Conservation (phyloP, 148 eudicot genomes). For the Vaccinium darrowii region DNA sequence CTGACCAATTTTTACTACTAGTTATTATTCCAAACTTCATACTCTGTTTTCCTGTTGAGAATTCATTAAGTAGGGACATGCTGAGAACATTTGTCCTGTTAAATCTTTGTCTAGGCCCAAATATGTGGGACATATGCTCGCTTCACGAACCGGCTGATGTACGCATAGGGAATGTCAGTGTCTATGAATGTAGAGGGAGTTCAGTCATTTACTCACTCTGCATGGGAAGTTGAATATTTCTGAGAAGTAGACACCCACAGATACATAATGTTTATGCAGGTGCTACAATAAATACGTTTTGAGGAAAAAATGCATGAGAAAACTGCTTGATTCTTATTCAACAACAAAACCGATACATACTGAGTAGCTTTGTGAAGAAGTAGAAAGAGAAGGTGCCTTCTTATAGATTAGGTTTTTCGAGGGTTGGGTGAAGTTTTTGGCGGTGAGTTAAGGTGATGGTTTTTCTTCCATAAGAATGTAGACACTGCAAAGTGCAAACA, state of each 20-base stretch:
- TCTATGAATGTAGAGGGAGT: neutral
- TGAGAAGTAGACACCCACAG: neutral
- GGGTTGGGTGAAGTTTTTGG: neutral
- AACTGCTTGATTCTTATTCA: neutral
- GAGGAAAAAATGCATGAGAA: neutral
- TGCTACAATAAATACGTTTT: neutral
- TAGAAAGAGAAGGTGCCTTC: neutral
- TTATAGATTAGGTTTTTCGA: slow-evolving; percentile 14
- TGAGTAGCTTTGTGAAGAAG: neutral
- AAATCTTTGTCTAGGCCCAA: too few species aligned
- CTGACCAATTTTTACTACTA: neutral
- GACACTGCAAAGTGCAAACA: neutral
- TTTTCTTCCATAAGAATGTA: neutral
- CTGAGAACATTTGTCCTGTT: too few species aligned
- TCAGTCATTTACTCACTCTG: neutral
- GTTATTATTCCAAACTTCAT: too few species aligned
- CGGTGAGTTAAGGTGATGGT: slow-evolving; percentile 14
- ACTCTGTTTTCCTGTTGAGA: too few species aligned
- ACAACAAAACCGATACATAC: neutral
- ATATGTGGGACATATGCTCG: too few species aligned
- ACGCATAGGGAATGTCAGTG: neutral
- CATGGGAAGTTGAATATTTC: neutral
- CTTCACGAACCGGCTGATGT: too few species aligned
- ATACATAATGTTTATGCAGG: neutral
- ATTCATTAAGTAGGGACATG: too few species aligned